Evolutionary conservation across 805 yeast species (phyloP), one percentile per base, ranked within the genome.

Genomic region (Danielia reshetovae): DNA sequence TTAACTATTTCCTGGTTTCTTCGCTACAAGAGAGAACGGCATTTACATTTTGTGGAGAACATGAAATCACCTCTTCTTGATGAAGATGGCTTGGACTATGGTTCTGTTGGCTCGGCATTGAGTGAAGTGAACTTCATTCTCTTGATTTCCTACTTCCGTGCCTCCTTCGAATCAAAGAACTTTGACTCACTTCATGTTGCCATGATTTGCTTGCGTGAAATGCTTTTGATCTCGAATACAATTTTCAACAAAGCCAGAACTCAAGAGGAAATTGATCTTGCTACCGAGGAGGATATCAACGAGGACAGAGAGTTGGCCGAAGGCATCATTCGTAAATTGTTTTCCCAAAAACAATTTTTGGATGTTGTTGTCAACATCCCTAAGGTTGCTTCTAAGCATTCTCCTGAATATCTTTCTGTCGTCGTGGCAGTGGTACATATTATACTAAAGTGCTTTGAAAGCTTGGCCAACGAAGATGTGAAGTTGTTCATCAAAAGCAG

Each of bases 1-100:
- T 66, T 74, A 38, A 62, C 85, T 5, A 60, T 74, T 5, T 68
- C 85, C 1, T 90, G 97, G 96, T 81, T 87, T 46, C 62, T 87
- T 30, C 71, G 72, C 22, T 86, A 77, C 39, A 86, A 83, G 46
- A 62, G 82, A 14, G 58, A 55, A 32, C 43, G 46, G 12, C 29
- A 36, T 23, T 29, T 28, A 13, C 38, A 38, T 9, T 21, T 27
- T 19, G 35, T 32, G 13, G 37, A 36, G 1, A 27, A 29, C 14
- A 27, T 24, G 22, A 27, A n/a, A 15, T 21, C 28, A 9, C 35
- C 47, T n/a, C 34, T 43, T 8, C 51, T 38, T 10, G 57, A 52
- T 29, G 60, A 55, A 24, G 65, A 61, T 31, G 29, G 38, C 10
- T 26, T 57, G 4, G 63, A 64, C 25, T 66, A 60, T 46, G 73